Percentiles rank a stretch among this genome's conserved stretches.
Conservation (phyloP, 331 rosid genomes). For the Rhamnella rubrinervis region DNA sequence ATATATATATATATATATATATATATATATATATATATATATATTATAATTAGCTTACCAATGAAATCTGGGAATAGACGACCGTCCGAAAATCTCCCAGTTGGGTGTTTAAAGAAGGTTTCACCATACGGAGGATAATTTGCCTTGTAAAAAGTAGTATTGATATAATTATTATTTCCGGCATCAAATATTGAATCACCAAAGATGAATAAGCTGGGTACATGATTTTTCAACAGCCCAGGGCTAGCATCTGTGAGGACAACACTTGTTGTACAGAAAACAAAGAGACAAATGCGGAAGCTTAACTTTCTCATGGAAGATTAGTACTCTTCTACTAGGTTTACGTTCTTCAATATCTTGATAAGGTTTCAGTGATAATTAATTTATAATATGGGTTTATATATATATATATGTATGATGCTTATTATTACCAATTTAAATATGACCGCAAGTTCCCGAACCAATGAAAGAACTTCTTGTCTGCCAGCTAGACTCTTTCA, state of each 20-base stretch:
- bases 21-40: too few relatives aligned
- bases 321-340: too few relatives aligned
- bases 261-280: slow-evolving; percentile 5
- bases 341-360: too few relatives aligned
- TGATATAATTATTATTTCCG: slow-evolving; percentile 44
- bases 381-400: too few relatives aligned
- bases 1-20: too few relatives aligned
- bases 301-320: neutral
- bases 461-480: too few relatives aligned
- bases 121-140: slow-evolving; percentile 46
- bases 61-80: slow-evolving; percentile 16
- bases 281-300: neutral
- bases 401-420: too few relatives aligned
- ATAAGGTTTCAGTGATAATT: too few relatives aligned
- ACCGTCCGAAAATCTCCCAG: slow-evolving; percentile 5
- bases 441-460: too few relatives aligned
- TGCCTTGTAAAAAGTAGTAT: slow-evolving; percentile 3
- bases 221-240: slow-evolving; percentile 1
- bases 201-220: slow-evolving; percentile 30
- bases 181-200: slow-evolving; percentile 45
- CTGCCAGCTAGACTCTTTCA: too few relatives aligned
- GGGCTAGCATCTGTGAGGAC: neutral
- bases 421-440: too few relatives aligned
- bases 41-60: neutral
- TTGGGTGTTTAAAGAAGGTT: slow-evolving; percentile 41